A percentile compares a stretch with the other conserved stretches of the same genome.
phyloP scores from a whole-genome alignment of 495 filamentous ascomycete species.

The Aspergillus mulundensis region DNA sequence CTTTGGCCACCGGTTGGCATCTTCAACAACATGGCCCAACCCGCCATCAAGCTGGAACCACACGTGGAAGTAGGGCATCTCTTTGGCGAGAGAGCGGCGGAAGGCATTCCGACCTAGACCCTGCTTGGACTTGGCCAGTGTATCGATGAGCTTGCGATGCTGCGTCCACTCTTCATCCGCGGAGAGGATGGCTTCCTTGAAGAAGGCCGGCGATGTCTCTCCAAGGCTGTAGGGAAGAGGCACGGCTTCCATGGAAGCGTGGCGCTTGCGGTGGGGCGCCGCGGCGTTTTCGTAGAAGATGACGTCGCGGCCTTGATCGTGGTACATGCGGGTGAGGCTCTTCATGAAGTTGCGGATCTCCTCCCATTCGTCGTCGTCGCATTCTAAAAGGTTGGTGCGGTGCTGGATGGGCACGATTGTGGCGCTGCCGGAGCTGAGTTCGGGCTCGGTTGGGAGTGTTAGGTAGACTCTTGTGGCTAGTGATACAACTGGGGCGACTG shows the following conservation, averaged over 20 bases:
- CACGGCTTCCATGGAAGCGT: slow-evolving; percentile 82
- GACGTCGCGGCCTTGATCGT: slow-evolving; percentile 83
- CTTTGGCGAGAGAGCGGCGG: slow-evolving; percentile 76
- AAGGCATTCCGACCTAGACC: slow-evolving; percentile 80
- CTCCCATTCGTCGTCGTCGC: slow-evolving; percentile 99
- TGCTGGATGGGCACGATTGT: slow-evolving; percentile 89
- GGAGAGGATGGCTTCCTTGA: slow-evolving; percentile 87
- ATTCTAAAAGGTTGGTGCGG: slow-evolving; percentile 85
- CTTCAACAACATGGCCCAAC: slow-evolving; percentile 88
- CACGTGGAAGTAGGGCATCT: slow-evolving; percentile 98
- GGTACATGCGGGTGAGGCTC: slow-evolving; percentile 85
- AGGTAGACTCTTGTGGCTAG: slow-evolving; percentile 84
- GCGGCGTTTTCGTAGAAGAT: slow-evolving; percentile 98
- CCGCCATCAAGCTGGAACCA: slow-evolving; percentile 95
- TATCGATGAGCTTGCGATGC: slow-evolving; percentile 92
- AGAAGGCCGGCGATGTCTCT: slow-evolving; percentile 89
- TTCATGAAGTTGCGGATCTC: slow-evolving; percentile 99
- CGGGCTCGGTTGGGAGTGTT: slow-evolving; percentile 85
- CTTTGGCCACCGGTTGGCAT: slow-evolving; percentile 79
- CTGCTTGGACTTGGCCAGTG: slow-evolving; percentile 61
- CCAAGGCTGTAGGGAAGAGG: slow-evolving; percentile 84
- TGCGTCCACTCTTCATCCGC: slow-evolving; percentile 92
- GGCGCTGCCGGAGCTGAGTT: slow-evolving; percentile 76
- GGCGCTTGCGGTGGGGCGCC: slow-evolving; percentile 67
- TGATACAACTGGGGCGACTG: slow-evolving; percentile 85